Conservation (phyloP, 352 stramenopile species). For the Globisporangium paddicum region DNA sequence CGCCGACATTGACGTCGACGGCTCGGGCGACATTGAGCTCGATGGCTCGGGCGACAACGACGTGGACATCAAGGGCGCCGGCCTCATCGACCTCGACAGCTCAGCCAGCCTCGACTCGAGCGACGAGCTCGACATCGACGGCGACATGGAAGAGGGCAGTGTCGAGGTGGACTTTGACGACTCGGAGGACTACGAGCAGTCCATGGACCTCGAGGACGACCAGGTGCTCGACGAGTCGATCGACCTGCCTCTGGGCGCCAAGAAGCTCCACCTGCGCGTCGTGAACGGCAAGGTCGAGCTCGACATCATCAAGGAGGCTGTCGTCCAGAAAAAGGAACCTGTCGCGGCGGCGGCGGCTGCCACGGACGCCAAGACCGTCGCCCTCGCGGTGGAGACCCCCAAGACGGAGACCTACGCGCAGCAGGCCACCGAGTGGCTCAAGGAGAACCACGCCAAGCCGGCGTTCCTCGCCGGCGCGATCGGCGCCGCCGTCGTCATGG, state of each 20-base stretch:
- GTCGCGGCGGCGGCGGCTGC: background rate
- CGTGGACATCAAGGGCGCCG: constrained; percentile 19
- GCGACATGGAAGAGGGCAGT: constrained; percentile 26
- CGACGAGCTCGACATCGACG: constrained; percentile 25
- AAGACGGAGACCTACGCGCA: constrained; percentile 33
- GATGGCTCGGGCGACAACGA: constrained; percentile 19
- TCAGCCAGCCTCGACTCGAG: constrained; percentile 22
- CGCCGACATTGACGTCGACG: constrained; percentile 24
- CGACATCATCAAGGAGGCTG: constrained; percentile 40
- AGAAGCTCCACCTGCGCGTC: constrained; percentile 41
- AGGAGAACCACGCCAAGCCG: constrained; percentile 30
- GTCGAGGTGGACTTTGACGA: constrained; percentile 39
- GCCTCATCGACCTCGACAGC: constrained; percentile 22
- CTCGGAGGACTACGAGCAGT: constrained; percentile 44
- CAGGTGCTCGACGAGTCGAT: constrained; percentile 40
- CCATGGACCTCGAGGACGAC: constrained; percentile 35
- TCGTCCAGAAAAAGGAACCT: constrained; percentile 14
- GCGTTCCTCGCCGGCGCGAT: constrained; percentile 34
- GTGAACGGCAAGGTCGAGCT: constrained; percentile 44
- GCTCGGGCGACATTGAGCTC: constrained; percentile 23
- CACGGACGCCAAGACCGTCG: constrained; percentile 18
- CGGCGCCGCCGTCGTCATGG: constrained; percentile 40
- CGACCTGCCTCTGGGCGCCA: constrained; percentile 38
- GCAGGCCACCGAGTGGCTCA: constrained; percentile 35
- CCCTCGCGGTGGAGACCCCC: background rate